Evolutionary conservation across 371 early-diverging fungal genomes (phyloP), one percentile per base, ranked within the genome.

Genomic region (Rhizomucor pusillus): DNA sequence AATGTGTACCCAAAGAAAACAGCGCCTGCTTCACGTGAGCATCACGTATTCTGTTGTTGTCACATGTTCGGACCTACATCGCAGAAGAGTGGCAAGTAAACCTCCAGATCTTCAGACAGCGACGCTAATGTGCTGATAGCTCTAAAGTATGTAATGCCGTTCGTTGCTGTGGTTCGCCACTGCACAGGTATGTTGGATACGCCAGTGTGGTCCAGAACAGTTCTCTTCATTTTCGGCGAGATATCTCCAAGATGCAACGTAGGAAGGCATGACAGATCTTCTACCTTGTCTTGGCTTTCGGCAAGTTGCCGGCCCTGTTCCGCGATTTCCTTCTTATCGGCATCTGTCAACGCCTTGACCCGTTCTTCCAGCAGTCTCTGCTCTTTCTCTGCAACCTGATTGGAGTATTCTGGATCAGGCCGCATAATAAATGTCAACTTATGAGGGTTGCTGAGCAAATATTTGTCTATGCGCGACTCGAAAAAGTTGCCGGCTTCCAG

Each of bases 91-190:
- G 92, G 92, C 24, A 93, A 60, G 57, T 87, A 92, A 39, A 86
- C 69, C 64, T 85, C 76, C 47, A 90, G 78, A 20, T 90, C 82
- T 5, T 79, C 70, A 19, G 88, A 68, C 43, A 93, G 59, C 24
- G 80, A 80, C 3, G 78, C 71, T 5, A 90, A 63, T 43, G 75
- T 69, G 60, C 87, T 88, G 59, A 86, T 83, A 0, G 87, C 79
- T 43, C 84, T 74, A 37, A 94, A 77, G 63, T 96, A 97, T n/a
- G 93, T 90, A 45, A 97, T 85, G 14, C 94, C 96, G 59, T 97
- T 97, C 18, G 98, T 95, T 5, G 86, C 62, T 0, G 95, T 87
- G 1, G 84, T 75, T 51, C 93, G 78, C 86, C 87, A 88, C 49
- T 92, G 90, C 16, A 89, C 85, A 23, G 87, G 84, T 5, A 69